Conservation (phyloP, 805 yeast genomes). For the Candida adriatica region DNA sequence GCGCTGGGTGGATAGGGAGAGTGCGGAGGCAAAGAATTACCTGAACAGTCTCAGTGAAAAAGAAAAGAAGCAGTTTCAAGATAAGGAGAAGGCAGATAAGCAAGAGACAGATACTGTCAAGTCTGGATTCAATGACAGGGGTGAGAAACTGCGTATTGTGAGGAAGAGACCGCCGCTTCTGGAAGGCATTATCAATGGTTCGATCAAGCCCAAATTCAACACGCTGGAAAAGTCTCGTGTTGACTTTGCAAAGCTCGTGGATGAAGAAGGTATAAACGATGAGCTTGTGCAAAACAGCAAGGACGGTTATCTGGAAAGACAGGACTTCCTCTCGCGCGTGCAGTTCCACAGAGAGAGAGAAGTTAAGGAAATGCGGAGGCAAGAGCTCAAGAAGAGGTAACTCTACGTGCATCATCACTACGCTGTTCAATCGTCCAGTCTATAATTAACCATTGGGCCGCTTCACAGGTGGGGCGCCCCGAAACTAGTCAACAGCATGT, state of each 20-base stretch:
- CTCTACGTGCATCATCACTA: too few species aligned
- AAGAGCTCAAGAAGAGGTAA: constrained; percentile 26
- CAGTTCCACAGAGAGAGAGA: constrained; percentile 37
- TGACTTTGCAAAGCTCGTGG: constrained; percentile 95
- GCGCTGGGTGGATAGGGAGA: constrained; percentile 64
- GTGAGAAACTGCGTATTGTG: constrained; percentile 42
- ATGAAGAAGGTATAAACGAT: constrained; percentile 73
- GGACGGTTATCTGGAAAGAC: constrained; percentile 87
- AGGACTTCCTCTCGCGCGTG: constrained; percentile 78
- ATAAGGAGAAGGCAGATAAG: constrained; percentile 8
- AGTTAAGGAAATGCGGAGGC: constrained; percentile 31
- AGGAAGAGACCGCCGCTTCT: constrained; percentile 69
- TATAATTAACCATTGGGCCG: too few species aligned
- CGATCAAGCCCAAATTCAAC: constrained; percentile 72
- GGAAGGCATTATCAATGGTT: constrained; percentile 64
- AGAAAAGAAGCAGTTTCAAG: constrained; percentile 10
- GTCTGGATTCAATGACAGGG: constrained; percentile 17
- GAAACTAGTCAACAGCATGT: constrained; percentile 69
- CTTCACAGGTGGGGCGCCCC: constrained; percentile 48
- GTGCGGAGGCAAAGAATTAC: constrained; percentile 86
- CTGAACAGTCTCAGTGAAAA: constrained; percentile 45
- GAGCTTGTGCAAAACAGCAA: constrained; percentile 77
- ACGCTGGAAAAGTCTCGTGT: constrained; percentile 88
- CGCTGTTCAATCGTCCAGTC: too few species aligned
- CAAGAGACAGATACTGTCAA: constrained; percentile 7